phyloP scores from a whole-genome alignment of 2,329 filamentous ascomycete species.

The Fusarium oxysporum region DNA sequence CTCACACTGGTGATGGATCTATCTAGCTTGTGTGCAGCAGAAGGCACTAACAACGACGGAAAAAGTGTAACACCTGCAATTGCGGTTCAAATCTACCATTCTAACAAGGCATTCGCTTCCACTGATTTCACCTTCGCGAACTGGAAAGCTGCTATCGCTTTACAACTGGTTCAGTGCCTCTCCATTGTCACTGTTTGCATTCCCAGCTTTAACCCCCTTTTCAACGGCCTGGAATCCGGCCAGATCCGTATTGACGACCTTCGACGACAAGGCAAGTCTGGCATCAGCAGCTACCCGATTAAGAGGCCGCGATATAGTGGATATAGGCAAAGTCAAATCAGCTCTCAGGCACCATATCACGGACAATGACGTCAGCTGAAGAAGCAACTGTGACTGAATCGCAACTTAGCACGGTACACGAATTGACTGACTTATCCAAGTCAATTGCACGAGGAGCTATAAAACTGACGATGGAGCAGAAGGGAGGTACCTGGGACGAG shows the following conservation, averaged over 20 bases:
- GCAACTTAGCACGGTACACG: too few relatives aligned
- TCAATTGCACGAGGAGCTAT: too few relatives aligned
- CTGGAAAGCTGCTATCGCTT: conserved; percentile 40
- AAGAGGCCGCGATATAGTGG: neutral
- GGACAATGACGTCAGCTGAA: too few relatives aligned
- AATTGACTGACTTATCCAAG: too few relatives aligned
- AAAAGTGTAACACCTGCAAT: conserved; percentile 44
- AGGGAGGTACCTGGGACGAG: too few relatives aligned
- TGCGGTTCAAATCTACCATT: conserved; percentile 41
- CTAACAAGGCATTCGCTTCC: conserved; percentile 38
- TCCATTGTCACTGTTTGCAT: conserved; percentile 44
- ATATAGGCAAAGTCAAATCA: neutral
- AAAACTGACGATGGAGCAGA: too few relatives aligned
- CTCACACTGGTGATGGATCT: neutral
- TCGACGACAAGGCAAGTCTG: conserved; percentile 42
- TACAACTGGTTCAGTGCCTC: conserved; percentile 46
- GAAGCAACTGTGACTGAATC: too few relatives aligned
- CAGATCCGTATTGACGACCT: conserved; percentile 46
- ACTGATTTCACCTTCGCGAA: conserved; percentile 39
- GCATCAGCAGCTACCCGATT: conserved; percentile 35
- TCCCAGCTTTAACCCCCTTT: conserved; percentile 47
- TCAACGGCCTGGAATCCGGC: conserved; percentile 45
- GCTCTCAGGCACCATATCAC: too few relatives aligned
- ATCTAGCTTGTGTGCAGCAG: neutral
- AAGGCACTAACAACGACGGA: conserved; percentile 6